Percentiles rank a stretch among this genome's conserved stretches.
Conservation (phyloP, 106 monocot genomes). For the Dendrobium nobile region DNA sequence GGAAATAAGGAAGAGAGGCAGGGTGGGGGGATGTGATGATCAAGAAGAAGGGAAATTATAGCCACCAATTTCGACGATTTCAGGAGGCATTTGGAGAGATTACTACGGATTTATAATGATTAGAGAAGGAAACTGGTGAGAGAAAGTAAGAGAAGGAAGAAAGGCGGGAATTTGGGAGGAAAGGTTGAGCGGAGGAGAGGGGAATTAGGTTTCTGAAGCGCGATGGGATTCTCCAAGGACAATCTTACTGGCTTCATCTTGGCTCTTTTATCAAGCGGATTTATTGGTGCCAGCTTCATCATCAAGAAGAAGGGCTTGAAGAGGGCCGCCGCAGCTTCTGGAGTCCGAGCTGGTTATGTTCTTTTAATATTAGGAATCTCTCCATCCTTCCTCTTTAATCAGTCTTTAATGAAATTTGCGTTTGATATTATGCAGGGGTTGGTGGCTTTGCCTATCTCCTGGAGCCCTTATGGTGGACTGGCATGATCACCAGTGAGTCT, state of each 20-base stretch:
- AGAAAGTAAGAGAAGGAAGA: not conserved
- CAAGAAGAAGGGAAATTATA: not conserved
- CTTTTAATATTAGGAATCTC: not conserved
- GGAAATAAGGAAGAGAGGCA: too few species aligned
- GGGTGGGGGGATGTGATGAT: not conserved
- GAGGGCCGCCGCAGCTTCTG: slow-evolving; percentile 48
- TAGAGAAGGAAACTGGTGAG: too few species aligned
- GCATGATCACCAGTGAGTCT: slow-evolving; percentile 65
- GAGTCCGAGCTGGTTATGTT: slow-evolving; percentile 43
- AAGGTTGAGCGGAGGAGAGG: not conserved
- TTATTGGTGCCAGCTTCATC: slow-evolving; percentile 90
- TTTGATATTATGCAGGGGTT: slow-evolving; percentile 30
- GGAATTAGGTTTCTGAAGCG: not conserved
- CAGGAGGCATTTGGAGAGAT: not conserved
- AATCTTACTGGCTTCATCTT: slow-evolving; percentile 66
- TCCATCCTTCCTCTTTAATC: not conserved
- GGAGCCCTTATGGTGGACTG: slow-evolving; percentile 75
- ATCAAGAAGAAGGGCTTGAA: slow-evolving; percentile 61
- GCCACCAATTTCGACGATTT: not conserved
- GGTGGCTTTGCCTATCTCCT: slow-evolving; percentile 60
- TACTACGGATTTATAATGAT: not conserved
- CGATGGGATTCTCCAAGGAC: slow-evolving; percentile 43
- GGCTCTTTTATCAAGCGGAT: slow-evolving; percentile 61
- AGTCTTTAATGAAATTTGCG: not conserved
- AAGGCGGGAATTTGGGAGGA: not conserved